Percentiles rank a stretch among this genome's conserved stretches.
These are phyloP conservation scores for Coix lacrymajobi DNA, from an alignment of 176 grass and related monocot genomes.

Conservation along the genomic window DNA sequence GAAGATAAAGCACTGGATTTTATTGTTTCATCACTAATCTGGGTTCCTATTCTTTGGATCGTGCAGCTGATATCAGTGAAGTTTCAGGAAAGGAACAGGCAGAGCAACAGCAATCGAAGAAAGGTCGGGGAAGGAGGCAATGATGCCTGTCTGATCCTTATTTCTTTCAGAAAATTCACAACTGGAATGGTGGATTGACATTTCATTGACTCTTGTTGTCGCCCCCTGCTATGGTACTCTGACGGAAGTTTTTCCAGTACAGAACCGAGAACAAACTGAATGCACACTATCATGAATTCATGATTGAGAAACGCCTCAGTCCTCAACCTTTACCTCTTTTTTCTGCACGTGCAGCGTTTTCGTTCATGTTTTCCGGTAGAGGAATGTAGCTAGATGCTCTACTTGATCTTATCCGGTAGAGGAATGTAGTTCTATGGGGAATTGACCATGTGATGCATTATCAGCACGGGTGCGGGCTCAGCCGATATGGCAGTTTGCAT, in stretches of 20 bases:
- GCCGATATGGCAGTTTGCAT: too few species aligned
- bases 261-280: not conserved
- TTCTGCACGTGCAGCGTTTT: not conserved
- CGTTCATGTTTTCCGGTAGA: not conserved
- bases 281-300: conserved; percentile 1
- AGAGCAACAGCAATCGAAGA: conserved; percentile 79
- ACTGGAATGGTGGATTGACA: conserved; percentile 1
- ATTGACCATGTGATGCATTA: too few species aligned
- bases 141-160: not conserved
- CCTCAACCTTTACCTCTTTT: not conserved
- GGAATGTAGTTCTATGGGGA: too few species aligned
- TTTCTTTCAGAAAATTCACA: not conserved
- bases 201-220: conserved; percentile 4
- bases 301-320: not conserved
- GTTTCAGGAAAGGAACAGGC: conserved; percentile 86
- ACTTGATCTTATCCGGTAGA: not conserved
- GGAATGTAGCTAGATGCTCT: not conserved
- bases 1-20: not conserved
- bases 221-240: conserved; percentile 1
- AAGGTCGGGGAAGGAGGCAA: conserved; percentile 88
- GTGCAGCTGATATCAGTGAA: conserved; percentile 80
- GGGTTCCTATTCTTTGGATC: not conserved
- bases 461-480: too few species aligned
- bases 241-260: conserved; percentile 8
- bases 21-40: not conserved